Evolutionary conservation across 768 basidiomycete species (phyloP).

Genomic region (Coprinopsis strossmayeri): DNA sequence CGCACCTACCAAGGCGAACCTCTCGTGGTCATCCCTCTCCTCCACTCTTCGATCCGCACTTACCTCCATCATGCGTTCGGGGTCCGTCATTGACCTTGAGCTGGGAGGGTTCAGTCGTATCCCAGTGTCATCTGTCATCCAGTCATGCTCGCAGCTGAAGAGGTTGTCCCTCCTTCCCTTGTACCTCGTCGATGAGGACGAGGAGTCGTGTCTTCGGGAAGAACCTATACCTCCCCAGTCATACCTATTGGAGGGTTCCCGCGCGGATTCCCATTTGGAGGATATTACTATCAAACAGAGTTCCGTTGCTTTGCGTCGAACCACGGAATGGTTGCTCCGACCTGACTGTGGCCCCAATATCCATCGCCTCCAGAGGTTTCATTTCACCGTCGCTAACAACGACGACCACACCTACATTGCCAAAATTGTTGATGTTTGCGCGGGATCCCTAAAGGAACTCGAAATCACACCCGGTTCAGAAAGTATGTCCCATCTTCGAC

Average conservation of each 20-base stretch:
- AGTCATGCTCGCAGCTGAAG: constrained; percentile 11
- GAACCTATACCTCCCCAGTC: neutral
- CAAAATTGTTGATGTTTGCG: constrained; percentile 7
- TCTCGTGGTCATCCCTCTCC: constrained; percentile 11
- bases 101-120: constrained; percentile 10
- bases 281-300: constrained; percentile 12
- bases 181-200: constrained; percentile 10
- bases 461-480: constrained; percentile 8
- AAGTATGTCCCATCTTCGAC: constrained; percentile 2
- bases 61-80: constrained; percentile 7
- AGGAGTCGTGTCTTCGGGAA: neutral
- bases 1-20: constrained; percentile 9
- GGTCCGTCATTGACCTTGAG: constrained; percentile 9
- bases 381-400: constrained; percentile 6
- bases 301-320: constrained; percentile 8
- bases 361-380: constrained; percentile 1
- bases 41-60: constrained; percentile 8
- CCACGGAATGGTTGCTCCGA: constrained; percentile 10
- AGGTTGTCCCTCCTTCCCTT: constrained; percentile 10
- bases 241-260: neutral
- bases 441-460: constrained; percentile 8
- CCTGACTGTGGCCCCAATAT: constrained; percentile 7
- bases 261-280: neutral
- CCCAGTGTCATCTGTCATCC: constrained; percentile 10
- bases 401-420: constrained; percentile 8